A percentile compares a stretch with the other conserved stretches of the same genome.
These are phyloP conservation scores for Pisolithus microcarpus DNA, from an alignment of 768 basidiomycete genomes.

Conservation along the genomic window DNA sequence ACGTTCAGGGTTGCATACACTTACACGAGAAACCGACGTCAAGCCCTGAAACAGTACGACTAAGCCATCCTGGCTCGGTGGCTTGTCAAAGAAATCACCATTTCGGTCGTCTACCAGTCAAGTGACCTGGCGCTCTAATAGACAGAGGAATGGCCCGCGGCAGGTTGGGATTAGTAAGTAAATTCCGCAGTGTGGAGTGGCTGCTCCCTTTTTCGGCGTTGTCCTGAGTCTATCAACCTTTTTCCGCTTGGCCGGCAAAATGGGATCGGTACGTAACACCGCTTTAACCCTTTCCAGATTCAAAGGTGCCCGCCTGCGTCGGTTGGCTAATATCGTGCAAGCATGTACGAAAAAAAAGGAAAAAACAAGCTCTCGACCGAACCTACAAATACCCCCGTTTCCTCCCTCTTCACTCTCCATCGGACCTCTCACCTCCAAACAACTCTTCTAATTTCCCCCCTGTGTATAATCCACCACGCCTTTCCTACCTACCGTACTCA, in stretches of 20 bases:
- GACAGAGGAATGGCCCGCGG: too few relatives aligned
- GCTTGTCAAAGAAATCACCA: too few relatives aligned
- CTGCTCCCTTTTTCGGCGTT: neutral
- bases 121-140: too few relatives aligned
- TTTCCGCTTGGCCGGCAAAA: neutral
- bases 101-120: too few relatives aligned
- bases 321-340: neutral
- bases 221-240: neutral
- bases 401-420: neutral
- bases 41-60: too few relatives aligned
- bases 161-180: too few relatives aligned
- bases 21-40: too few relatives aligned
- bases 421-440: neutral
- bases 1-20: too few relatives aligned
- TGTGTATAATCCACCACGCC: slow-evolving; percentile 17
- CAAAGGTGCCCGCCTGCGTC: neutral
- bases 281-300: slow-evolving; percentile 1
- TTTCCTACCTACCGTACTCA: slow-evolving; percentile 5
- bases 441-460: slow-evolving; percentile 9
- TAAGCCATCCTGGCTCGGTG: too few relatives aligned
- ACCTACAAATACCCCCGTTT: neutral
- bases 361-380: neutral
- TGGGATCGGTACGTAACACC: neutral
- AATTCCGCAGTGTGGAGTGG: neutral
- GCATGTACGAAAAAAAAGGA: neutral